Evolutionary conservation across 2,329 filamentous ascomycete genomes (phyloP), one percentile per base, ranked within the genome.

Genomic region (Celoporthe dispersa): DNA sequence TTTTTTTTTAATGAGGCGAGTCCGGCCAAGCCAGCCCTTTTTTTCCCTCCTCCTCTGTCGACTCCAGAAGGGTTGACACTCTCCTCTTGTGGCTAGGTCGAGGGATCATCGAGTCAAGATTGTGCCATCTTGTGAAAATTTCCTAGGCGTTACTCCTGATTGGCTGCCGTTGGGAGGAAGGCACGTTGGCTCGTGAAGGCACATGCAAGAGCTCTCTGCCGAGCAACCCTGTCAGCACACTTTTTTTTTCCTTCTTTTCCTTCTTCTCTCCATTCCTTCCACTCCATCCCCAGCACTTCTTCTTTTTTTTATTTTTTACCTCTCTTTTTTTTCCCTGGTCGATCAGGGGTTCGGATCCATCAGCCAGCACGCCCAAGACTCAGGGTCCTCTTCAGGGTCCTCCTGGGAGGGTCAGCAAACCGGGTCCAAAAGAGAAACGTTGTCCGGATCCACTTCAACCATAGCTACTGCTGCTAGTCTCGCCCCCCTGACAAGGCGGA

Each of bases 321-420:
- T 25, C n/a, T 4, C 6, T 67, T 61, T 25, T n/a, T 60, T 60
- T 19, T 14, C 31, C 35, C 51, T 37, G 4, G 16, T 41, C 7
- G 37, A 28, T 41, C 61, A 57, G 53, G 53, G 53, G 28, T 16
- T 28, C 48, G n/a, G 48, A 8, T 51, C 33, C 28, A 25, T 59
- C 22, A 35, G 19, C 22, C 33, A 61, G n/a, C 59, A 25, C 22
- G 35, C 57, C n/a, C 31, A 61, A 0, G 59, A 57, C 53, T 57
- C 53, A 57, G 53, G 53, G 53, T 57, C 53, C 53, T 57, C 53
- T 31, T 57, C 53, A 57, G 53, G 53, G 53, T 57, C 53, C 53
- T 57, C 44, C 25, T 57, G 25, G 25, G 25, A 14, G 51, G n/a
- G 2, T 53, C 51, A 53, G 51, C 51, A 28, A 28, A 55, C n/a